These are phyloP conservation scores for Thelonectria blattea DNA, from an alignment of 2,329 filamentous ascomycete genomes.

Conservation along the genomic window DNA sequence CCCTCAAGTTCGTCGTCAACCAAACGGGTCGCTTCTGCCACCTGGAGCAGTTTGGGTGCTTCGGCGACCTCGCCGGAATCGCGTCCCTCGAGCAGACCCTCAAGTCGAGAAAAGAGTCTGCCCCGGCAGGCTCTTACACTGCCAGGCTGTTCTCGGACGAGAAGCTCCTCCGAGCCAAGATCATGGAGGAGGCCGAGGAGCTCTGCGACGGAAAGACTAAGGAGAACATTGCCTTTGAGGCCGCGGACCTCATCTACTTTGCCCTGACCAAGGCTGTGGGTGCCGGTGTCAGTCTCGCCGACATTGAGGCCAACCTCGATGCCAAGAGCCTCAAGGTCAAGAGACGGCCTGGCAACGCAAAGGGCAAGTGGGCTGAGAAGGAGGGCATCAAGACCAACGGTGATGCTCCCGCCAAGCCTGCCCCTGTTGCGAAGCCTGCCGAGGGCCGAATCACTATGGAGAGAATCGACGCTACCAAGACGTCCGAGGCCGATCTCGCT, in stretches of 20 bases:
- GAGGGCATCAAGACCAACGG: conserved; percentile 66
- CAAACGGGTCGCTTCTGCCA: conserved; percentile 96
- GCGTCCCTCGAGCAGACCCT: conserved; percentile 88
- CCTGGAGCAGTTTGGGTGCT: conserved; percentile 89
- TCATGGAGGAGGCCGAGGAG: conserved; percentile 98
- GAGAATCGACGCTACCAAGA: conserved; percentile 72
- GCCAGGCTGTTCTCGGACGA: conserved; percentile 90
- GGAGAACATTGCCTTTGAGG: conserved; percentile 89
- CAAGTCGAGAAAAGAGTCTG: conserved; percentile 78
- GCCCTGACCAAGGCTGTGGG: conserved; percentile 87
- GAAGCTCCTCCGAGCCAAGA: conserved; percentile 90
- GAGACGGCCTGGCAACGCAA: conserved; percentile 90
- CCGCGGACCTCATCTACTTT: conserved; percentile 95
- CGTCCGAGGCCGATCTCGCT: conserved; percentile 68
- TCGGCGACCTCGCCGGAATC: conserved; percentile 82
- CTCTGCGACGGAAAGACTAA: conserved; percentile 84
- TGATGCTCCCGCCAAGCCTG: conserved; percentile 44
- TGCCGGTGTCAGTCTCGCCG: conserved; percentile 82
- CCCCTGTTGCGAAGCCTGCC: conserved; percentile 44
- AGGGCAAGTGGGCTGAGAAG: conserved; percentile 89
- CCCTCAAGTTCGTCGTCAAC: conserved; percentile 84
- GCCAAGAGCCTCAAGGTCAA: conserved; percentile 96
- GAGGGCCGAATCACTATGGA: conserved; percentile 78
- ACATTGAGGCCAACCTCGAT: conserved; percentile 91
- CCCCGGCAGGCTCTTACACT: conserved; percentile 91